A percentile compares a stretch with the other conserved stretches of the same genome.
phyloP scores from a whole-genome alignment of 352 stramenopile genomes.

The Phytopythium vexans region DNA sequence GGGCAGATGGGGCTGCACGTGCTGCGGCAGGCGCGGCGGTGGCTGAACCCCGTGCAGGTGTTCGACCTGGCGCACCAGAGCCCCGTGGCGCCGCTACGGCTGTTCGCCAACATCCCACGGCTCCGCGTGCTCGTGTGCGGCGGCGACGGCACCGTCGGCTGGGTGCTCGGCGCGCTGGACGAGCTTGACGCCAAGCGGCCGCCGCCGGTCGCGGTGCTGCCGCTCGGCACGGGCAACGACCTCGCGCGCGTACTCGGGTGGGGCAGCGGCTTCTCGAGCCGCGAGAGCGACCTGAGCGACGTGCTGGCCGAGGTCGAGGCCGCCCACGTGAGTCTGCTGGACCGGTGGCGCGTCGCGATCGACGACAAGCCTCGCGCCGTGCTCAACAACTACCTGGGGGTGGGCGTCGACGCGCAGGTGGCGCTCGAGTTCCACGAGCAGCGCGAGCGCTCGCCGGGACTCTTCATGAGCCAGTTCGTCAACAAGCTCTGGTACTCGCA shows the following conservation, averaged over 20 bases:
- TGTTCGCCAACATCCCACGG: constrained; percentile 85
- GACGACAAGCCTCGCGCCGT: constrained; percentile 61
- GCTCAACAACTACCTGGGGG: constrained; percentile 80
- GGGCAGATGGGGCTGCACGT: constrained; percentile 92
- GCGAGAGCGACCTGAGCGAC: constrained; percentile 49
- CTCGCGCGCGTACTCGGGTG: constrained; percentile 91
- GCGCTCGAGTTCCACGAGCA: constrained; percentile 90
- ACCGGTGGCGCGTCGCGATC: constrained; percentile 75
- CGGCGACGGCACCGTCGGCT: constrained; percentile 93
- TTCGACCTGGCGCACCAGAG: constrained; percentile 92
- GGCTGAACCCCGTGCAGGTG: constrained; percentile 96
- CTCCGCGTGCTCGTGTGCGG: constrained; percentile 94
- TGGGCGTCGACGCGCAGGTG: constrained; percentile 90
- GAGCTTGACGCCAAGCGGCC: constrained; percentile 56
- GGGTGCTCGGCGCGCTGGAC: constrained; percentile 82
- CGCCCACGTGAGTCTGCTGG: constrained; percentile 70
- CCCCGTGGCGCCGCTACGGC: constrained; percentile 88
- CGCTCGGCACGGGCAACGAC: constrained; percentile 96
- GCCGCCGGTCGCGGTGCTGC: constrained; percentile 94
- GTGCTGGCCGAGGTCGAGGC: constrained; percentile 65
- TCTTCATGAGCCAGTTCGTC: constrained; percentile 89
- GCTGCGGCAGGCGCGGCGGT: constrained; percentile 87
- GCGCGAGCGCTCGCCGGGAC: constrained; percentile 75
- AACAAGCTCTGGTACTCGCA: constrained; percentile 93
- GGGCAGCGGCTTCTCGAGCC: constrained; percentile 89